Base-by-base conservation (phyloP, 768 basidiomycete genomes). In the Leccinellum albellum region DNA sequence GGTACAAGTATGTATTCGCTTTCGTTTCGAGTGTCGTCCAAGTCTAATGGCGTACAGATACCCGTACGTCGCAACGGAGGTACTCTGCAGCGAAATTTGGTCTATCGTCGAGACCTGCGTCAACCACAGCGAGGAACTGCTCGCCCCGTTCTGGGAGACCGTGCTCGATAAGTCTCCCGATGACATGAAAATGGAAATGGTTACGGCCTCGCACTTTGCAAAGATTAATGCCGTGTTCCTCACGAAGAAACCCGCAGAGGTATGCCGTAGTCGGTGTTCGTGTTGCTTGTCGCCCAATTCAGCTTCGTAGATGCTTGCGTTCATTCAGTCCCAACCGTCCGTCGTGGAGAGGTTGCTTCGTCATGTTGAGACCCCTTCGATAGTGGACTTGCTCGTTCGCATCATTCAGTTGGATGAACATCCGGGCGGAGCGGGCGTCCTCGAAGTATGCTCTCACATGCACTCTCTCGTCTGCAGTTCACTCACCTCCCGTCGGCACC, bases 41-140 rank as follows among this genome's bases (percentile, higher is more conserved):
- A 44, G 42, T 51, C 54, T 66, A 32, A 61, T 31, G 31, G 17
- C 21, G 7, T 29, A 24, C 50, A 97, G 95, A 73, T 98, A 93
- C 72, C 93, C 95, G 2, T 89, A 91, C 66, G 85, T 94, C 21
- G 89, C 93, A 15, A 94, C 95, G 26, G 96, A 98, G 71, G 93
- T 98, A 23, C 82, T 98, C 32, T 95, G 94, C 75, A 90, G 91
- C 72, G 94, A 96, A 65, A 88, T 96, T 74, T 97, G 94, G 88
- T 90, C 89, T 21, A 91, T 98, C 66, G 86, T 94, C 49, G 93
- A 94, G 73, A 92, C 91, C 1, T 91, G 93, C 64, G 77, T 96
- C 65, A 81, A 79, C 64, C 78, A 88, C 64, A 78, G 82, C 51
- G 78, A 85, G 10, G 83, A 88, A 56, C 79, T 97, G 53, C 79